These are phyloP conservation scores for Chrysoporthe cubensis DNA, from an alignment of 2,329 filamentous ascomycete species.

Conservation along the genomic window DNA sequence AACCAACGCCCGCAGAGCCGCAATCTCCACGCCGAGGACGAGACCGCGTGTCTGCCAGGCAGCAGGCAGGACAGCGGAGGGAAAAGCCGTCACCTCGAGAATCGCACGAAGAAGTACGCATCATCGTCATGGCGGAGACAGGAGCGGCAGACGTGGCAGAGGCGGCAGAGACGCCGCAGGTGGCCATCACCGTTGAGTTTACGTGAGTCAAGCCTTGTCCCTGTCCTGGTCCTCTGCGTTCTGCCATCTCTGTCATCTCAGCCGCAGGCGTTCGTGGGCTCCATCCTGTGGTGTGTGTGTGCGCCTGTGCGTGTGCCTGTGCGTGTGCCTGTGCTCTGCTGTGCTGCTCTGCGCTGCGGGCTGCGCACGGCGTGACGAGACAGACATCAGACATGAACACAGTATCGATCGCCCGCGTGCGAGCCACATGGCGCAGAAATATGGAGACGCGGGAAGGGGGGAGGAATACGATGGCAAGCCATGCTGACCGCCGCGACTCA, in stretches of 20 bases:
- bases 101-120: not conserved
- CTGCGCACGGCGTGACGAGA: not conserved
- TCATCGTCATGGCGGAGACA: conserved; percentile 7
- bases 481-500: conserved; percentile 39
- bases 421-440: not conserved
- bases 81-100: not conserved
- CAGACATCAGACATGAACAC: conserved; percentile 7
- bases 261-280: conserved; percentile 1
- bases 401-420: not conserved
- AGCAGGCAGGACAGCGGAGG: not conserved
- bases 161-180: conserved; percentile 33
- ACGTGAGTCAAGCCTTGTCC: conserved; percentile 48
- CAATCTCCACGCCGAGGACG: not conserved
- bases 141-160: not conserved
- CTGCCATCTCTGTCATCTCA: not conserved
- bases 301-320: no score
- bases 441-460: not conserved
- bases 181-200: conserved; percentile 63
- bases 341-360: not conserved
- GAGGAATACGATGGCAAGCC: not conserved
- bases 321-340: conserved; percentile 23
- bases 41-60: not conserved
- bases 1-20: conserved; percentile 26
- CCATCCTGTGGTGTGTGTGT: conserved; percentile 8
- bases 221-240: not conserved